Evolutionary conservation across 352 stramenopile species (phyloP).

Genomic region (Pythium aristosporum): DNA sequence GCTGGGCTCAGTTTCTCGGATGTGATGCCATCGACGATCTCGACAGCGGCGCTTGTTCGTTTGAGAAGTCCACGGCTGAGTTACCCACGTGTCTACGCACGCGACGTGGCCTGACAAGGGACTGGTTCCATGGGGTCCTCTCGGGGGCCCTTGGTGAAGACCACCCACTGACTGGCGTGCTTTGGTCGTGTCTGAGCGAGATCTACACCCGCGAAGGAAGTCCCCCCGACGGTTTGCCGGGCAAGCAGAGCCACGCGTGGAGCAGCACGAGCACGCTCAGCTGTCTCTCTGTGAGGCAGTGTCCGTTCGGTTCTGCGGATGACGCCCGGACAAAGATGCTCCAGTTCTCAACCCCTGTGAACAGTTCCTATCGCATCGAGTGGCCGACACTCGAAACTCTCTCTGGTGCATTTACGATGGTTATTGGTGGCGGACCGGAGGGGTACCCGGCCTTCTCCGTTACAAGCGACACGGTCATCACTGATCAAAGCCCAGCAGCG

Average conservation of each 20-base stretch:
- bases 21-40: slow-evolving; percentile 9
- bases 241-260: slow-evolving; percentile 15
- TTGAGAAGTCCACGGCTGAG: slow-evolving; percentile 6
- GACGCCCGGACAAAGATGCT: slow-evolving; percentile 16
- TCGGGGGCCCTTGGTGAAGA: neutral
- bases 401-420: slow-evolving; percentile 18
- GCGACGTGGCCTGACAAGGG: neutral
- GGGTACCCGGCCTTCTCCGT: neutral
- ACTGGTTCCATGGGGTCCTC: slow-evolving; percentile 2
- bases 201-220: neutral
- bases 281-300: slow-evolving; percentile 17
- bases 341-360: slow-evolving; percentile 10
- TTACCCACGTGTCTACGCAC: slow-evolving; percentile 8
- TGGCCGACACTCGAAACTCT: slow-evolving; percentile 12
- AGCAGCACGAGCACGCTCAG: slow-evolving; percentile 18
- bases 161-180: neutral
- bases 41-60: slow-evolving; percentile 16
- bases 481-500: neutral
- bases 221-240: neutral
- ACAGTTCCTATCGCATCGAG: slow-evolving; percentile 3
- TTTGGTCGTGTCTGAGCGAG: slow-evolving; percentile 3
- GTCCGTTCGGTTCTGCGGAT: slow-evolving; percentile 28
- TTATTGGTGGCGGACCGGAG: slow-evolving; percentile 2
- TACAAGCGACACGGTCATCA: neutral
- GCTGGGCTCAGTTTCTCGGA: slow-evolving; percentile 12